These are phyloP conservation scores for Viola pubescens DNA, from an alignment of 441 rosid species.

Conservation along the genomic window DNA sequence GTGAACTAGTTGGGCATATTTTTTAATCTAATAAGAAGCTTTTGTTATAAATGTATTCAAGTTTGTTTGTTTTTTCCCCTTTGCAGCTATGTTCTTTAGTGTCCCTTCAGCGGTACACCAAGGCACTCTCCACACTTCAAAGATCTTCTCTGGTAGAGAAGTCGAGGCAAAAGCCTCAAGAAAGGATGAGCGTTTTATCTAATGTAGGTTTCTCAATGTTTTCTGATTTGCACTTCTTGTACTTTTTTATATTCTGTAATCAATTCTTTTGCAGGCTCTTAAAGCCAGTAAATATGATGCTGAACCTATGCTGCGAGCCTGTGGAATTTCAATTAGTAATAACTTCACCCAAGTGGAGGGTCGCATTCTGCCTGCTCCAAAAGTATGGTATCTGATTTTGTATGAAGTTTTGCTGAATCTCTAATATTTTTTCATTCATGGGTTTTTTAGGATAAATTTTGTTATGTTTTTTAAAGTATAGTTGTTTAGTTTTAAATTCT, in stretches of 20 bases:
- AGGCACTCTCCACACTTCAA: constrained; percentile 50
- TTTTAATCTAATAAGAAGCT: not conserved
- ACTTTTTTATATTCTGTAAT: not conserved
- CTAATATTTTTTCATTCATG: not conserved
- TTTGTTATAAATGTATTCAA: not conserved
- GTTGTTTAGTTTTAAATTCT: too few relatives aligned
- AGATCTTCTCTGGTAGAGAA: constrained; percentile 78
- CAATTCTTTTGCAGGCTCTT: constrained; percentile 40
- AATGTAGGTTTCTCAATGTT: constrained; percentile 29
- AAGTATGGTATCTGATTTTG: constrained; percentile 25
- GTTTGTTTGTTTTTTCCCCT: not conserved
- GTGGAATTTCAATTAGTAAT: constrained; percentile 55
- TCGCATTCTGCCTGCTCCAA: constrained; percentile 63
- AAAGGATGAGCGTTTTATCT: constrained; percentile 58
- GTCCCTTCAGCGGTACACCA: constrained; percentile 74
- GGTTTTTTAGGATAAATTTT: too few relatives aligned
- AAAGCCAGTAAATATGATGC: constrained; percentile 46
- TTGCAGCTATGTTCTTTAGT: constrained; percentile 59
- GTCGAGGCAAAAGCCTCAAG: constrained; percentile 84
- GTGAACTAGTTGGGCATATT: constrained; percentile 18
- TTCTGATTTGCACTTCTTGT: not conserved
- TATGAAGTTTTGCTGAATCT: too few relatives aligned
- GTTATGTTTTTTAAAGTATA: too few relatives aligned
- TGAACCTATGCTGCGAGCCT: constrained; percentile 59
- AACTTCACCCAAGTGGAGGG: constrained; percentile 68